Percentiles rank a stretch among this genome's conserved stretches.
Conservation (phyloP, 2,329 filamentous ascomycete genomes). For the Didymosphaeria variabile region DNA sequence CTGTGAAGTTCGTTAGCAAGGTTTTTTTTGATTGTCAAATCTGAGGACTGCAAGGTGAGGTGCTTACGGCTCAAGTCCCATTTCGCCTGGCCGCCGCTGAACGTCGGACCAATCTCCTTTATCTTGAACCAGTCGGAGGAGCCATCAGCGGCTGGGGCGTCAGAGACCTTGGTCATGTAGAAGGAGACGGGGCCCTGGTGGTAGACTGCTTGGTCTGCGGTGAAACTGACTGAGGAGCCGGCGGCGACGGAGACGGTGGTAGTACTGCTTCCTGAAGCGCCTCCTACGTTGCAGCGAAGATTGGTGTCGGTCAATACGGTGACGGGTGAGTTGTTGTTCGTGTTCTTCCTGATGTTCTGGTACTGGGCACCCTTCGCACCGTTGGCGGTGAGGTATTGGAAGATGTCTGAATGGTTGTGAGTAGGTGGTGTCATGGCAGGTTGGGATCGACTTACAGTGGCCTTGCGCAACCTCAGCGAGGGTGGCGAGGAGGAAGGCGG, state of each 20-base stretch:
- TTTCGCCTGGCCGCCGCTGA: slow-evolving; percentile 42
- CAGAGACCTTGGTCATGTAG: slow-evolving; percentile 49
- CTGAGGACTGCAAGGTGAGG: not conserved
- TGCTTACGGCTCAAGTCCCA: slow-evolving; percentile 46
- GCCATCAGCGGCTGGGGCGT: slow-evolving; percentile 45
- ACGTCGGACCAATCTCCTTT: slow-evolving; percentile 50
- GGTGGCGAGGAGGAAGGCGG: slow-evolving; percentile 42
- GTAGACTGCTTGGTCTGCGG: slow-evolving; percentile 49
- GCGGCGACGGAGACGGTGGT: slow-evolving; percentile 47
- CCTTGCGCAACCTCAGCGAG: slow-evolving; percentile 48
- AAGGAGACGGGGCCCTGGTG: slow-evolving; percentile 50
- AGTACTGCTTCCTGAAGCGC: slow-evolving; percentile 37
- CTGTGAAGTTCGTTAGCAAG: slow-evolving; percentile 28
- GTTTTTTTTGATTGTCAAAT: not conserved
- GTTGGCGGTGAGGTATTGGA: slow-evolving; percentile 49
- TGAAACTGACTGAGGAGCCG: slow-evolving; percentile 46
- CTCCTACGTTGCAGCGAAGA: slow-evolving; percentile 50
- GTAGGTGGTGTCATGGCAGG: slow-evolving; percentile 1
- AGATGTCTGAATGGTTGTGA: slow-evolving; percentile 43
- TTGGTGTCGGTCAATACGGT: slow-evolving; percentile 40
- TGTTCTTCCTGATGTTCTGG: slow-evolving; percentile 50
- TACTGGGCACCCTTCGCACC: slow-evolving; percentile 44
- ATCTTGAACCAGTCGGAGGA: slow-evolving; percentile 52
- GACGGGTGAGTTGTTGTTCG: slow-evolving; percentile 50
- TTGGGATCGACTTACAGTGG: slow-evolving; percentile 38